Conservation (phyloP, 1,284 basidiomycete species). For the Puccinia novopanici region DNA sequence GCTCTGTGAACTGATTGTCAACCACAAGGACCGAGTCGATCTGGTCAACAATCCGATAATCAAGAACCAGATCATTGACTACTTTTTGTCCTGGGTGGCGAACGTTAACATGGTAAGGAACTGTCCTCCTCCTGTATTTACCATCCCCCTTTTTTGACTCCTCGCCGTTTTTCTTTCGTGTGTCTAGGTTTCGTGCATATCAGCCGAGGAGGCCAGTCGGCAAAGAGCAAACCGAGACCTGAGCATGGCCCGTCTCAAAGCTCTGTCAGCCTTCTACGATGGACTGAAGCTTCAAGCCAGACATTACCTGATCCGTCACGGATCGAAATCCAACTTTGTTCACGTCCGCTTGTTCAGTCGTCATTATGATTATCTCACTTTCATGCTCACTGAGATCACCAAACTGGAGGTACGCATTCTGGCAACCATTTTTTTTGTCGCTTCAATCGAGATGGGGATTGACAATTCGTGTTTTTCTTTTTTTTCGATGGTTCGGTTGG, state of each 20-base stretch:
- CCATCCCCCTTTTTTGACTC: not conserved
- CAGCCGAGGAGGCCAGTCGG: constrained; percentile 62
- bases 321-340: not conserved
- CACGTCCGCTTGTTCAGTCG: constrained; percentile 48
- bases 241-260: constrained; percentile 71
- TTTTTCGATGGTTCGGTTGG: not conserved
- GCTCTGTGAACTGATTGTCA: constrained; percentile 71
- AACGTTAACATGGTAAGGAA: constrained; percentile 30
- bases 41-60: constrained; percentile 56
- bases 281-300: constrained; percentile 69
- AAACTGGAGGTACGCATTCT: constrained; percentile 37
- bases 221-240: constrained; percentile 79
- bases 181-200: constrained; percentile 44
- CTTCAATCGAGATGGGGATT: too few relatives aligned
- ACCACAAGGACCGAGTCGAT: constrained; percentile 67
- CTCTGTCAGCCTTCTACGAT: constrained; percentile 74
- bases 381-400: constrained; percentile 41
- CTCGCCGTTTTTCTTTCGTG: not conserved
- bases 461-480: not conserved
- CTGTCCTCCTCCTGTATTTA: not conserved
- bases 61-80: constrained; percentile 51
- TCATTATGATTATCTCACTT: constrained; percentile 48
- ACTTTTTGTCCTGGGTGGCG: constrained; percentile 46
- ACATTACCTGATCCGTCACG: constrained; percentile 59
- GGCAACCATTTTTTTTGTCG: not conserved